A percentile compares a stretch with the other conserved stretches of the same genome.
These are phyloP conservation scores for Hansfordia pulvinata DNA, from an alignment of 2,329 filamentous ascomycete genomes.

Conservation along the genomic window DNA sequence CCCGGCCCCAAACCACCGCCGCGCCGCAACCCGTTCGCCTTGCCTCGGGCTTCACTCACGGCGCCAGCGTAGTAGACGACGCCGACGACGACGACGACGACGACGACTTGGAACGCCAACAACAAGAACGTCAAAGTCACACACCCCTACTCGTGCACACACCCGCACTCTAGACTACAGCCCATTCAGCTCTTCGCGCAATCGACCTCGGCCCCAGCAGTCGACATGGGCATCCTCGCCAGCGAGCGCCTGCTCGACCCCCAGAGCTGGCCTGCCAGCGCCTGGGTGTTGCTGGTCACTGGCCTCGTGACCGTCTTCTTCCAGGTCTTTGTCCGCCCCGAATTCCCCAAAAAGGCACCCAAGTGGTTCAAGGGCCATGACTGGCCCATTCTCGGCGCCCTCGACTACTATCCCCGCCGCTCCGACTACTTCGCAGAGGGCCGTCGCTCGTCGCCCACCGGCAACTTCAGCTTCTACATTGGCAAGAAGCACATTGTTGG, in stretches of 20 bases:
- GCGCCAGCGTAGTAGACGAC: too few relatives aligned
- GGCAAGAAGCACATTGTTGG: constrained; percentile 30
- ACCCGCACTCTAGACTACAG: too few relatives aligned
- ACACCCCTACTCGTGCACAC: too few relatives aligned
- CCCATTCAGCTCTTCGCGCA: too few relatives aligned
- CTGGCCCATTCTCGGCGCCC: constrained; percentile 24
- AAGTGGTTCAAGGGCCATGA: constrained; percentile 12
- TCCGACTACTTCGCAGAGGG: constrained; percentile 25
- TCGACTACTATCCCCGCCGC: constrained; percentile 27
- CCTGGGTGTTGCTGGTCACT: constrained; percentile 10
- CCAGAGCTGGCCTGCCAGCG: constrained; percentile 8
- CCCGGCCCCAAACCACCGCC: too few relatives aligned
- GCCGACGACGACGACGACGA: too few relatives aligned
- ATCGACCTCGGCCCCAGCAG: too few relatives aligned
- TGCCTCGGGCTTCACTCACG: too few relatives aligned
- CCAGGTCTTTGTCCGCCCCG: constrained; percentile 10
- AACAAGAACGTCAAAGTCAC: too few relatives aligned
- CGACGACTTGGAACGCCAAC: too few relatives aligned
- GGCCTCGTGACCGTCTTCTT: constrained; percentile 6
- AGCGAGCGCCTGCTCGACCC: constrained; percentile 2
- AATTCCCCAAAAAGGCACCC: constrained; percentile 12
- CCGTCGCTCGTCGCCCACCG: constrained; percentile 17
- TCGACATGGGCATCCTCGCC: constrained; percentile 1
- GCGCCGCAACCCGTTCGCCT: too few relatives aligned
- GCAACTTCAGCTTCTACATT: constrained; percentile 35